Percentiles rank a stretch among this genome's conserved stretches.
These are phyloP conservation scores for Lachnum nothofagi DNA, from an alignment of 2,329 filamentous ascomycete genomes.

Conservation along the genomic window DNA sequence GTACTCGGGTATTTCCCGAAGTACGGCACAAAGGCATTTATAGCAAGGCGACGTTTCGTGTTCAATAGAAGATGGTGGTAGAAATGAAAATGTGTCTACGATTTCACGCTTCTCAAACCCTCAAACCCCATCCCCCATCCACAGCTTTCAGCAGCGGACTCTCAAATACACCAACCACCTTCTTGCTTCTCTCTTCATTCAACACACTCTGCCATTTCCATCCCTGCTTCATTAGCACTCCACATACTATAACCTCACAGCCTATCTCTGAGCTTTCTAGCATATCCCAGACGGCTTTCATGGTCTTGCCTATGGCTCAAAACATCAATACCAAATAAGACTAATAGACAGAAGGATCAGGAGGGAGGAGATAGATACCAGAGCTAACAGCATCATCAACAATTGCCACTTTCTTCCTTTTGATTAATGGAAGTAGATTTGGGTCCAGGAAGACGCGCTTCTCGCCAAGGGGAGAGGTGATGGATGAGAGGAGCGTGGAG, in stretches of 20 bases:
- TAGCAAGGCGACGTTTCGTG: too few relatives aligned
- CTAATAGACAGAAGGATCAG: background rate
- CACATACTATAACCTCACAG: conserved; percentile 19
- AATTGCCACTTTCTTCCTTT: conserved; percentile 20
- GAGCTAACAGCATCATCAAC: conserved; percentile 30
- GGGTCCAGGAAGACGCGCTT: conserved; percentile 29
- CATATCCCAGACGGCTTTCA: conserved; percentile 28
- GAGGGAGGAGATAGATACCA: conserved; percentile 4
- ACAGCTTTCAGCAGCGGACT: conserved; percentile 25
- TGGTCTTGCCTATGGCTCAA: conserved; percentile 16
- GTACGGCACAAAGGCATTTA: too few relatives aligned
- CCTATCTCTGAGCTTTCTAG: conserved; percentile 18
- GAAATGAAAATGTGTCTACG: too few relatives aligned
- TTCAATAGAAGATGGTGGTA: too few relatives aligned
- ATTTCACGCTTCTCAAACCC: too few relatives aligned
- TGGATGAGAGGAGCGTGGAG: conserved; percentile 23
- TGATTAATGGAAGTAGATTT: conserved; percentile 20
- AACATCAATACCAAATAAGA: background rate
- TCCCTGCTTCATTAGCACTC: conserved; percentile 29
- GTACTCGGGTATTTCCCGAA: too few relatives aligned
- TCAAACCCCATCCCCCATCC: conserved; percentile 40
- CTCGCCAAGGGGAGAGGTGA: conserved; percentile 23
- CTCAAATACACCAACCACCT: conserved; percentile 22
- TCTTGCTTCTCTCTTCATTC: conserved; percentile 14
- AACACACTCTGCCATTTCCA: conserved; percentile 20